phyloP scores from a whole-genome alignment of 2,329 filamentous ascomycete genomes.

The Cadophora malorum region DNA sequence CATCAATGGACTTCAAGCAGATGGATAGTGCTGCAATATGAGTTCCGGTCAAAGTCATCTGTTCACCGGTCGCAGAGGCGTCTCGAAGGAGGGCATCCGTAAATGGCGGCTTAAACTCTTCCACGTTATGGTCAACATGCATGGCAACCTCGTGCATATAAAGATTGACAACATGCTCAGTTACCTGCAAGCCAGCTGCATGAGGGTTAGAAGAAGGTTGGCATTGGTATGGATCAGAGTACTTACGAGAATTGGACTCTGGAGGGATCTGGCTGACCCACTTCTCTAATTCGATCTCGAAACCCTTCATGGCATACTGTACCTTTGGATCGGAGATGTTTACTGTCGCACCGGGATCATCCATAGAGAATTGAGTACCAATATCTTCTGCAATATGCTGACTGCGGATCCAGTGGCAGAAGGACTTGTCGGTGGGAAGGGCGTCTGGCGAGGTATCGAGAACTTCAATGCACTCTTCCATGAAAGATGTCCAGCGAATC shows the following conservation, averaged over 20 bases:
- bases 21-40: constrained; percentile 60
- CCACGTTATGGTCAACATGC: constrained; percentile 60
- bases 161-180: constrained; percentile 59
- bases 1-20: constrained; percentile 60
- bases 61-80: constrained; percentile 27
- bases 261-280: constrained; percentile 53
- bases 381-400: constrained; percentile 62
- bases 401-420: constrained; percentile 52
- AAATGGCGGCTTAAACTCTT: constrained; percentile 54
- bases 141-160: constrained; percentile 67
- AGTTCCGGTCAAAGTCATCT: constrained; percentile 40
- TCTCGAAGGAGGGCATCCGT: constrained; percentile 40
- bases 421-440: constrained; percentile 47
- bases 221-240: background rate
- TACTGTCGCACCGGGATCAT: constrained; percentile 49
- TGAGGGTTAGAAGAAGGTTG: constrained; percentile 20
- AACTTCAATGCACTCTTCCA: constrained; percentile 52
- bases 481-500: constrained; percentile 51
- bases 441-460: constrained; percentile 51
- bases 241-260: constrained; percentile 45
- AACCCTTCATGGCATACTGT: constrained; percentile 59
- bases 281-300: constrained; percentile 58
- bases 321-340: constrained; percentile 61
- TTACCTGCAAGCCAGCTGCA: constrained; percentile 55
- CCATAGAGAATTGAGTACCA: constrained; percentile 61